Evolutionary conservation across 225 moss, liverwort and hornwort genomes (phyloP), one percentile per base, ranked within the genome.

Genomic region (Polytrichum formosum): DNA sequence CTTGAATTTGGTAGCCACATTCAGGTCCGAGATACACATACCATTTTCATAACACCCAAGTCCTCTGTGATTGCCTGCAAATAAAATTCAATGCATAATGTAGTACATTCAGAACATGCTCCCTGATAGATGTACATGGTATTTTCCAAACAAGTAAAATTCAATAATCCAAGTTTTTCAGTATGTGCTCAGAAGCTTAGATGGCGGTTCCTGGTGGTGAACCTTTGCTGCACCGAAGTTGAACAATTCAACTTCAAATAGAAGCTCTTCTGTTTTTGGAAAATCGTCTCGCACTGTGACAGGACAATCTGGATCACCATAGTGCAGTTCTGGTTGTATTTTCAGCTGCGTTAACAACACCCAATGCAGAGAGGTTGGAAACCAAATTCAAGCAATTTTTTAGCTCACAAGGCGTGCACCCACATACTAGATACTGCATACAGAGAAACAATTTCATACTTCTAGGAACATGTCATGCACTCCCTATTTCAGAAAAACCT

Each of bases 241-340:
- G 25, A 88, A 74, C 77, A 98, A 68, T 68, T 98, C 92, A 72
- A 98, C 77, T 65, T 98, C 94, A 69, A 88, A 98, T 74, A 92
- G 65, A 30, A 98, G 87, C 67, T 83, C 83, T 17, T 81, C 84
- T 72, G 71, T 81, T 63, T 81, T 90, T 63, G 97, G 94, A 74
- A 90, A 91, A 66, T 91, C 84, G 63, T 92, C 87, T 31, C 83
- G 88, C 35, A 75, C 88, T 64, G 85, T 65, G 55, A 94, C 74
- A 68, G 91, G 90, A 82, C 97, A 98, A 65, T 94, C 87, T 23
- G 92, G 94, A 80, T 98, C 97, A 74, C 92, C 91, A 73, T 91
- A 98, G 73, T 98, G 97, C 61, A 98, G 76, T 67, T 86, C 86
- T 79, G 92, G 85, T 74, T 80, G 91, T 74, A 89, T 74, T 83